Percentiles rank a stretch among this genome's conserved stretches.
These are phyloP conservation scores for Kwoniella pini DNA, from an alignment of 768 basidiomycete species.

Conservation along the genomic window DNA sequence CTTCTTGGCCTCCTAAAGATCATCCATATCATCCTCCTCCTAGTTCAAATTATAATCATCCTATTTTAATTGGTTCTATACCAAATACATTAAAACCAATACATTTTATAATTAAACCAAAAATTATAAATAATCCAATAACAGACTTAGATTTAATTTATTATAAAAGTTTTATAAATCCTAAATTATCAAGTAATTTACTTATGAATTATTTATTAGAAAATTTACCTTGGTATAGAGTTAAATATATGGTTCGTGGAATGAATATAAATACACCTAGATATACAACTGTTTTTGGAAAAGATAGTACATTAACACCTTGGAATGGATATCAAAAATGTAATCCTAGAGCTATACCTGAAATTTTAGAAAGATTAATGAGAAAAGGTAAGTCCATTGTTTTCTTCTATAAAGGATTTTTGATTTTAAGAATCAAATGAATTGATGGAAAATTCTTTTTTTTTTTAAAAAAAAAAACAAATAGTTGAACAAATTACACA, in stretches of 20 bases:
- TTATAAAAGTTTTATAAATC: conserved; percentile 45
- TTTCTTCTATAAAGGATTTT: too few species aligned
- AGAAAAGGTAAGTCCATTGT: conserved; percentile 39
- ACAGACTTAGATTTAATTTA: conserved; percentile 44
- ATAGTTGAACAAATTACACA: conserved; percentile 47
- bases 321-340: conserved; percentile 46
- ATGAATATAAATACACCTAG: conserved; percentile 49
- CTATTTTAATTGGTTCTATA: conserved; percentile 26
- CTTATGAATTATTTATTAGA: conserved; percentile 45
- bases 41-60: conserved; percentile 33
- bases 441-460: too few species aligned
- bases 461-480: too few species aligned
- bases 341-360: conserved; percentile 49
- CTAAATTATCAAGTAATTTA: conserved; percentile 14
- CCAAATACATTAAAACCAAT: conserved; percentile 20
- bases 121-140: conserved; percentile 21
- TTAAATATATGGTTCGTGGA: conserved; percentile 45
- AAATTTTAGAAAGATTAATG: conserved; percentile 43
- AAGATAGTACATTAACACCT: conserved; percentile 37
- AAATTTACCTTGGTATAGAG: conserved; percentile 49
- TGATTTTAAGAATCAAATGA: too few species aligned
- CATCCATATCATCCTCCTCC: conserved; percentile 43
- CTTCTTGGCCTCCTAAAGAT: conserved; percentile 27
- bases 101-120: conserved; percentile 22
- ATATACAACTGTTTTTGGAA: conserved; percentile 53